Base-by-base conservation (phyloP, 306 rosid genomes). In the Cucumis cinereus region DNA sequence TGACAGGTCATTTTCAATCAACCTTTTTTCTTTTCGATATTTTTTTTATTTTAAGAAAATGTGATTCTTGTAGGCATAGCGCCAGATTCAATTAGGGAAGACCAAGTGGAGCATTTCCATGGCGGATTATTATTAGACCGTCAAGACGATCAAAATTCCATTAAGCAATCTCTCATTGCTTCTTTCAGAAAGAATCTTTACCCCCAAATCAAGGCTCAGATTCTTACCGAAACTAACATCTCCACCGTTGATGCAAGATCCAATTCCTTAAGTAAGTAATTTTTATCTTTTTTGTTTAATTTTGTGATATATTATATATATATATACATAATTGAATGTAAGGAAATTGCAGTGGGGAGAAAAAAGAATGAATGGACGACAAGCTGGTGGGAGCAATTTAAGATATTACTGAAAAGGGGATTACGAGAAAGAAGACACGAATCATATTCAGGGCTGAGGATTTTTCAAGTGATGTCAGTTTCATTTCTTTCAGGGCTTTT, bases 391-490 rank as follows among this genome's bases (percentile, higher is more conserved):
- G 89, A 81, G 78, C 96, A 93, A 80, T 91, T 93, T 75, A 84
- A 17, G 79, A 91, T 93, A 62, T 86, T 93, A 50, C 92, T 93
- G 52, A 81, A 82, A 73, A 90, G 98, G 79, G 96, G 98, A 74
- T 79, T 93, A 74, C 75, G 82, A 49, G 98, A 91, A 62, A 90
- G 98, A 68, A 90, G 85, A 60, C 96, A 91, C 77, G 97, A 93
- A 87, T 91, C 98, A 36, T 93, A 87, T 82, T 93, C 98, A 10
- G 91, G 92, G 67, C 76, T 93, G 22, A 88, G 85, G 79, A 93
- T 93, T 86, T 90, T 91, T 57, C 98, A 93, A 81, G 96, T 91
- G 55, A 77, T 91, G 86, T 91, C 97, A 49, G 98, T 91, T 9
- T 83, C 98, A 43, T 19, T 93, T 79, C 90, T 93, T 53, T 90